Conservation (phyloP, 2,329 filamentous ascomycete species). For the Stemphylium beticola region DNA sequence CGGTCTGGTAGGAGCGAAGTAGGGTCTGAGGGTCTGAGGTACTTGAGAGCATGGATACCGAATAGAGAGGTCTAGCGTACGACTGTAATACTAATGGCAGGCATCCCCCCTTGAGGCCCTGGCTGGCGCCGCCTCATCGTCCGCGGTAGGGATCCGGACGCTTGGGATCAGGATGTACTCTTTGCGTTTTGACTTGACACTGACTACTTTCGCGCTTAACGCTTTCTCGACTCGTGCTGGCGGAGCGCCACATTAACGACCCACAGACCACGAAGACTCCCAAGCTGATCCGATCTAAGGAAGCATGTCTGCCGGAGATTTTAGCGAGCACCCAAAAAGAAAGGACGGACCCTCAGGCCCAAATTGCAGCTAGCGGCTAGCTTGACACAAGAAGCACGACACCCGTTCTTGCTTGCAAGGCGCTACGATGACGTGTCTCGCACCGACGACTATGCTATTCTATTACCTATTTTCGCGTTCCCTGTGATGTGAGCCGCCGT, state of each 20-base stretch:
- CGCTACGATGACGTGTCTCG: slow-evolving; percentile 41
- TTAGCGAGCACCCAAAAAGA: slow-evolving; percentile 39
- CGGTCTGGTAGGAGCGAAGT: slow-evolving; percentile 43
- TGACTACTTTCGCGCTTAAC: slow-evolving; percentile 37
- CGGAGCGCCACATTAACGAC: slow-evolving; percentile 45
- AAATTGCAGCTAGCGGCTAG: slow-evolving; percentile 32
- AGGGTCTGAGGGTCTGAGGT: slow-evolving; percentile 36
- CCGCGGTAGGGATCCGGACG: slow-evolving; percentile 46
- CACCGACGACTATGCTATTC: background rate
- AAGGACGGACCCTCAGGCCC: slow-evolving; percentile 19
- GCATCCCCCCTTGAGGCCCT: slow-evolving; percentile 34
- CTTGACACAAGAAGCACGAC: slow-evolving; percentile 40
- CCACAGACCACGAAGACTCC: slow-evolving; percentile 40
- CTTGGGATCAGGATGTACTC: slow-evolving; percentile 39
- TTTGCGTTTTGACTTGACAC: slow-evolving; percentile 41
- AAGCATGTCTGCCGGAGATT: slow-evolving; percentile 36
- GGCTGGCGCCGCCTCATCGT: slow-evolving; percentile 39
- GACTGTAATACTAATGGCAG: slow-evolving; percentile 43
- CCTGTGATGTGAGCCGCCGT: background rate
- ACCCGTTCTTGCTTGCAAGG: slow-evolving; percentile 18
- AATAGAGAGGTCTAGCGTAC: slow-evolving; percentile 42
- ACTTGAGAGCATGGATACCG: slow-evolving; percentile 38
- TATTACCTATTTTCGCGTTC: slow-evolving; percentile 16
- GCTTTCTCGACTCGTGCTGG: slow-evolving; percentile 43
- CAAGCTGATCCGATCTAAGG: slow-evolving; percentile 42